These are phyloP conservation scores for Neofusicoccum sp. DNA, from an alignment of 2,329 filamentous ascomycete species.

Conservation along the genomic window DNA sequence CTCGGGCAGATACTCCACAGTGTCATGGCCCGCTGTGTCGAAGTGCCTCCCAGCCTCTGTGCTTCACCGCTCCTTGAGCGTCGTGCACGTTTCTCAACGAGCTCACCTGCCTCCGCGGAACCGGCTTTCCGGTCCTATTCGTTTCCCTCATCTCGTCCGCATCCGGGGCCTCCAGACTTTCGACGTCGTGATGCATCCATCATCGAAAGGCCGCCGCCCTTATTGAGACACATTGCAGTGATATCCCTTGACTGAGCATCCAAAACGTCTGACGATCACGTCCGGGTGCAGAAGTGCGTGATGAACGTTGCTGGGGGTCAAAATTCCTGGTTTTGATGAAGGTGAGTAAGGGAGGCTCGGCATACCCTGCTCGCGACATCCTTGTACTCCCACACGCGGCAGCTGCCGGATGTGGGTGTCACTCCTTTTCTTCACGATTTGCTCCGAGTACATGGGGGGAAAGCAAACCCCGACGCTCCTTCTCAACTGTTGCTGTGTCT, in stretches of 20 bases:
- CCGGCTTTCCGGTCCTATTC: not conserved
- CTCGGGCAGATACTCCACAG: not conserved
- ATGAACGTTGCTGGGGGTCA: not conserved
- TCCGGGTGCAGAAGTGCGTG: not conserved
- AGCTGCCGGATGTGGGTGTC: constrained; percentile 1
- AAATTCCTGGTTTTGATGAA: constrained; percentile 14
- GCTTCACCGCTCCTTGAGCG: constrained; percentile 11
- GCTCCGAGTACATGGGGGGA: not conserved
- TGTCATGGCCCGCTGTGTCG: not conserved
- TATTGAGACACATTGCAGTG: constrained; percentile 4
- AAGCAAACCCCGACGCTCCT: not conserved
- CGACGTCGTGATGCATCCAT: not conserved
- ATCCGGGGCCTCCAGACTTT: not conserved
- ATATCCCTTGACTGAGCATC: not conserved
- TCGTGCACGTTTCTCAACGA: constrained; percentile 7
- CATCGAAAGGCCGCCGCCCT: not conserved
- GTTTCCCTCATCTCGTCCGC: constrained; percentile 3
- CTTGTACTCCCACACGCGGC: constrained; percentile 12
- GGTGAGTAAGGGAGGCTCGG: constrained; percentile 13
- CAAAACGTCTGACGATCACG: not conserved
- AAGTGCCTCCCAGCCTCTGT: constrained; percentile 3
- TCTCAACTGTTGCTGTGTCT: not conserved
- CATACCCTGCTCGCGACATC: not conserved
- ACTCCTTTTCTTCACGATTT: constrained; percentile 1
- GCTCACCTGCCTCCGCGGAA: not conserved